Evolutionary conservation across 345 rosid genomes (phyloP).

Genomic region (Microcos paniculata): DNA sequence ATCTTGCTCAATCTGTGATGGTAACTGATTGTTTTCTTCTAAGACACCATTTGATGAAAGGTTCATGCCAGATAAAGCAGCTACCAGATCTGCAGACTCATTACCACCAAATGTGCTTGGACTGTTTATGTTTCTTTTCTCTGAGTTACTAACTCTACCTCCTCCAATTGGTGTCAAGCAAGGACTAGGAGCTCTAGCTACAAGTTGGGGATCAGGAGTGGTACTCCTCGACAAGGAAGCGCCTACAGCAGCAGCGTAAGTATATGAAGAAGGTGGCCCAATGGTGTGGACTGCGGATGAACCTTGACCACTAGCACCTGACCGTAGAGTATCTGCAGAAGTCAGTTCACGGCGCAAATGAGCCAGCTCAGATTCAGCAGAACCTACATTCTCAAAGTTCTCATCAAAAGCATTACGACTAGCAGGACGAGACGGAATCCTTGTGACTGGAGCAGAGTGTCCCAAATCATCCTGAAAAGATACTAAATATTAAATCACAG

Average conservation of each 20-base stretch:
- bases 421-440: slow-evolving; percentile 70
- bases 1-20: slow-evolving; percentile 14
- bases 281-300: slow-evolving; percentile 45
- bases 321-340: slow-evolving; percentile 34
- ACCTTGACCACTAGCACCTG: slow-evolving; percentile 47
- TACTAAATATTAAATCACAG: slow-evolving; percentile 13
- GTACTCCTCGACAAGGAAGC: slow-evolving; percentile 75
- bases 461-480: slow-evolving; percentile 64
- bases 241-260: slow-evolving; percentile 84
- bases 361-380: slow-evolving; percentile 53
- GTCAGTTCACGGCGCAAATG: slow-evolving; percentile 39
- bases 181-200: slow-evolving; percentile 87
- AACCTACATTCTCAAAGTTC: slow-evolving; percentile 36
- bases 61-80: slow-evolving; percentile 69
- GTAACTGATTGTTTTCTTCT: slow-evolving; percentile 30
- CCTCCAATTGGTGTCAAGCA: slow-evolving; percentile 82
- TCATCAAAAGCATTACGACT: slow-evolving; percentile 79
- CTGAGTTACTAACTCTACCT: slow-evolving; percentile 54
- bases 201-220: slow-evolving; percentile 85
- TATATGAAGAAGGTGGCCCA: slow-evolving; percentile 53
- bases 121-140: slow-evolving; percentile 53
- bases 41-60: slow-evolving; percentile 47
- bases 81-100: slow-evolving; percentile 61
- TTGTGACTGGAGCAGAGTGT: slow-evolving; percentile 31
- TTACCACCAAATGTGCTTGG: slow-evolving; percentile 54